Percentiles rank a stretch among this genome's conserved stretches.
phyloP scores from a whole-genome alignment of 2,329 filamentous ascomycete genomes.

The Colletotrichum sp. region DNA sequence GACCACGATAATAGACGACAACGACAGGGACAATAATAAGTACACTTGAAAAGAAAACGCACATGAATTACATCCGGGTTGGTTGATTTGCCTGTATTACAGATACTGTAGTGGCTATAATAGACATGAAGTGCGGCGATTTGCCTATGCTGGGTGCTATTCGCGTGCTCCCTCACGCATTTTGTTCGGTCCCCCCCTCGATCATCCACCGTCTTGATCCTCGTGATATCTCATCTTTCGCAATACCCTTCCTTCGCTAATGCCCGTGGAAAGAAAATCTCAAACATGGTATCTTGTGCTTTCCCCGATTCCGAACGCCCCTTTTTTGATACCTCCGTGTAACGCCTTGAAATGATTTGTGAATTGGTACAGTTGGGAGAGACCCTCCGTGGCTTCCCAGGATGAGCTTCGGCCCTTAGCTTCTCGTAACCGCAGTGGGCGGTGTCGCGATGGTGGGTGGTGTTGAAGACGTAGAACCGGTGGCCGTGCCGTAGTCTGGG shows the following conservation, averaged over 20 bases:
- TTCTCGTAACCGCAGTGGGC: slow-evolving; percentile 3
- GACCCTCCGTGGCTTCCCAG: neutral
- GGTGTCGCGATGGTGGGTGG: slow-evolving; percentile 4
- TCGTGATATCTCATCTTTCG: neutral
- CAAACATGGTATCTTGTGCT: slow-evolving; percentile 19
- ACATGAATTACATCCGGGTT: neutral
- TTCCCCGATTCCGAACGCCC: neutral
- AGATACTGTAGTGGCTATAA: neutral
- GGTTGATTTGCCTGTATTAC: neutral
- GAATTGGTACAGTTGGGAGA: neutral
- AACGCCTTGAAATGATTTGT: neutral
- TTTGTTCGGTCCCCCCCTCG: neutral
- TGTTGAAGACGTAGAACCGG: slow-evolving; percentile 6
- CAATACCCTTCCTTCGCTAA: neutral
- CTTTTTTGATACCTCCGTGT: neutral
- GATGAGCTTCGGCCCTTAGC: neutral
- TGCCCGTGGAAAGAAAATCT: neutral
- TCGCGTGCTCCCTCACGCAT: neutral
- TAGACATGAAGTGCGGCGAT: neutral
- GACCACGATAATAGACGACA: neutral
- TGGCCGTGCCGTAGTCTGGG: slow-evolving; percentile 11
- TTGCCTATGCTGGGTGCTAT: neutral
- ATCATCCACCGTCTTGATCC: neutral
- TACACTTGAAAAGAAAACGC: neutral
- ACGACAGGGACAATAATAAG: neutral